A percentile compares a stretch with the other conserved stretches of the same genome.
Evolutionary conservation across 768 basidiomycete genomes (phyloP).

Genomic region (Tylopilus sp.): DNA sequence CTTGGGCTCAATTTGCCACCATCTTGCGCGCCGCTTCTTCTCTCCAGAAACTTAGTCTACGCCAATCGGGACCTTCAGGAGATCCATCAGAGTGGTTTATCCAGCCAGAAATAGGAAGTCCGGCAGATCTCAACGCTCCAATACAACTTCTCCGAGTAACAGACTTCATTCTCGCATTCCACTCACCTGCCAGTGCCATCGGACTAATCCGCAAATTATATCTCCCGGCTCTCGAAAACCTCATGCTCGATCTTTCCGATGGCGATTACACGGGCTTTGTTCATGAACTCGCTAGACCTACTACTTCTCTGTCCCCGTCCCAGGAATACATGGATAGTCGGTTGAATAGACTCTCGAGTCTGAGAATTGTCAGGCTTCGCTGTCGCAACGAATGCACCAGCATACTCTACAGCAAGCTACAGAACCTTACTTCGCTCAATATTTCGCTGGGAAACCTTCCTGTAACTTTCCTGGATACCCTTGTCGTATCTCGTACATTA

Average conservation of each 20-base stretch:
- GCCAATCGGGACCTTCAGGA: not conserved
- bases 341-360: not conserved
- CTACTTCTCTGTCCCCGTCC: not conserved
- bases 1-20: not conserved
- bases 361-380: not conserved
- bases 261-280: not conserved
- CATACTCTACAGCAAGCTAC: not conserved
- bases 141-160: slow-evolving; percentile 29
- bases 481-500: slow-evolving; percentile 1
- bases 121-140: slow-evolving; percentile 27
- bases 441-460: slow-evolving; percentile 35
- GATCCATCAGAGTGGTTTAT: not conserved
- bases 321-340: not conserved
- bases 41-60: not conserved
- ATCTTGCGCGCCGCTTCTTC: not conserved
- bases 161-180: slow-evolving; percentile 48
- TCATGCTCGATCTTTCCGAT: not conserved
- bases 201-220: not conserved
- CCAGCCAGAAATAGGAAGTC: slow-evolving; percentile 6
- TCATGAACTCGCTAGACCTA: not conserved
- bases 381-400: not conserved
- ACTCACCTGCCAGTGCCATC: not conserved
- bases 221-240: not conserved
- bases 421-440: not conserved
- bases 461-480: slow-evolving; percentile 25